Percentiles rank a stretch among this genome's conserved stretches.
phyloP scores from a whole-genome alignment of 1,139 yeast genomes.

The Kurtzmaniella quercitrusa region DNA sequence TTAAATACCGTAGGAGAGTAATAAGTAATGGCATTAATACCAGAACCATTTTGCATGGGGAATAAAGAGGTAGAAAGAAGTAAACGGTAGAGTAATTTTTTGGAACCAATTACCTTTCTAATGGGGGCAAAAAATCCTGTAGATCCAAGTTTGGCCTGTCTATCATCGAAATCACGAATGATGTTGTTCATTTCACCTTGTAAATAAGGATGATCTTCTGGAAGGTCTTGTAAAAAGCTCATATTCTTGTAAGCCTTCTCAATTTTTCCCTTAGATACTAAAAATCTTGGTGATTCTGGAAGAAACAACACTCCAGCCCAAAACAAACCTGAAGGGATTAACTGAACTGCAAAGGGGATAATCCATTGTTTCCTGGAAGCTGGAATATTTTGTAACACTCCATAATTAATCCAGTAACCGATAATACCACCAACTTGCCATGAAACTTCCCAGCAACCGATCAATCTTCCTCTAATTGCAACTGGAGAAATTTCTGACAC shows the following conservation, averaged over 20 bases:
- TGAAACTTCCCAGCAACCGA: constrained; percentile 47
- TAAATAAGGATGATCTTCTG: constrained; percentile 22
- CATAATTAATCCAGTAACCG: constrained; percentile 41
- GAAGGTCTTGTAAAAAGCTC: constrained; percentile 24
- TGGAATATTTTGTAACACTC: constrained; percentile 23
- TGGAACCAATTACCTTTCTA: constrained; percentile 17
- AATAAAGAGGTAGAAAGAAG: constrained; percentile 25
- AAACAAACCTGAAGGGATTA: constrained; percentile 40
- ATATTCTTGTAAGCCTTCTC: constrained; percentile 31
- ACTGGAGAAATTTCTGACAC: constrained; percentile 30
- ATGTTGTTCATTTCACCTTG: constrained; percentile 22
- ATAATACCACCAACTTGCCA: constrained; percentile 49
- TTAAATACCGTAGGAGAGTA: constrained; percentile 31
- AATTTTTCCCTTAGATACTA: constrained; percentile 28
- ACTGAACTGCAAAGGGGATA: constrained; percentile 37
- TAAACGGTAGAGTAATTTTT: constrained; percentile 22
- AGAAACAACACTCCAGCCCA: constrained; percentile 34
- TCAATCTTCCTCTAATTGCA: constrained; percentile 32
- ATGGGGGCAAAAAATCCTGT: constrained; percentile 25
- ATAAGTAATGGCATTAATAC: constrained; percentile 32
- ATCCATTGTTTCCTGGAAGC: constrained; percentile 25
- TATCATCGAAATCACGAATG: constrained; percentile 18
- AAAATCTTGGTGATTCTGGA: constrained; percentile 49
- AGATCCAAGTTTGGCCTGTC: constrained; percentile 16
- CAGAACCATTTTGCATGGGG: constrained; percentile 31